These are phyloP conservation scores for Globisporangium takayamanum DNA, from an alignment of 352 stramenopile genomes.

Conservation along the genomic window DNA sequence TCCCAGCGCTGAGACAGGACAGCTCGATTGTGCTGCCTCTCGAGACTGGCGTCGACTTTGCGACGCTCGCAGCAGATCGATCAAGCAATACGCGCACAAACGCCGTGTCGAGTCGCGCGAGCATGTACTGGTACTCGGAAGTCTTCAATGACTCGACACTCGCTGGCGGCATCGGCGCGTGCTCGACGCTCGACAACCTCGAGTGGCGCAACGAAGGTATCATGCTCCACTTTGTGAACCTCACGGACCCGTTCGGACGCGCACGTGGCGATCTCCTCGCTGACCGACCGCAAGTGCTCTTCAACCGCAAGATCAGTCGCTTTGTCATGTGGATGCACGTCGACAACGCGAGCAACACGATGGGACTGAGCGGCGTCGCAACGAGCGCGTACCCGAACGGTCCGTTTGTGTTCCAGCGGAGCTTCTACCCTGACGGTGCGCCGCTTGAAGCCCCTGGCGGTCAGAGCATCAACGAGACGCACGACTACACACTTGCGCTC, in stretches of 20 bases:
- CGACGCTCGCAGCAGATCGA: conserved; percentile 17
- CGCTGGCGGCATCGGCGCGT: conserved; percentile 86
- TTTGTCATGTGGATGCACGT: conserved; percentile 98
- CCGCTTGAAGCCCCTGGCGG: conserved; percentile 63
- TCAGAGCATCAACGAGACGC: conserved; percentile 89
- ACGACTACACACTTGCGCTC: conserved; percentile 89
- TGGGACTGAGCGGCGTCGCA: conserved; percentile 89
- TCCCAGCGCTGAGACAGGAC: conserved; percentile 43
- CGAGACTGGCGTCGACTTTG: conserved; percentile 45
- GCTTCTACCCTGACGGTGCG: conserved; percentile 90
- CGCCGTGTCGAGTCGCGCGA: conserved; percentile 17
- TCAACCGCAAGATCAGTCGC: conserved; percentile 72
- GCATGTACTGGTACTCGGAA: conserved; percentile 78
- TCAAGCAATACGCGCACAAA: conserved; percentile 3
- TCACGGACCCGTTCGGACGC: conserved; percentile 86
- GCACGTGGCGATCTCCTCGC: conserved; percentile 32
- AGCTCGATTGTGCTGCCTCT: conserved; percentile 43
- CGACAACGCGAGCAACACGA: conserved; percentile 79
- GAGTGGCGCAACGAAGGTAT: conserved; percentile 94
- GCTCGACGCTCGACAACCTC: conserved; percentile 89
- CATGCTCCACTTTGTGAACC: conserved; percentile 91
- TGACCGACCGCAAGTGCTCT: conserved; percentile 90
- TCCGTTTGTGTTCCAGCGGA: conserved; percentile 87
- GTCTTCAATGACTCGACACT: conserved; percentile 28
- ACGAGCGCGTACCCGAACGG: conserved; percentile 87